phyloP scores from a whole-genome alignment of 129 eudicot genomes.

The Heracleum sosnowskyi region DNA sequence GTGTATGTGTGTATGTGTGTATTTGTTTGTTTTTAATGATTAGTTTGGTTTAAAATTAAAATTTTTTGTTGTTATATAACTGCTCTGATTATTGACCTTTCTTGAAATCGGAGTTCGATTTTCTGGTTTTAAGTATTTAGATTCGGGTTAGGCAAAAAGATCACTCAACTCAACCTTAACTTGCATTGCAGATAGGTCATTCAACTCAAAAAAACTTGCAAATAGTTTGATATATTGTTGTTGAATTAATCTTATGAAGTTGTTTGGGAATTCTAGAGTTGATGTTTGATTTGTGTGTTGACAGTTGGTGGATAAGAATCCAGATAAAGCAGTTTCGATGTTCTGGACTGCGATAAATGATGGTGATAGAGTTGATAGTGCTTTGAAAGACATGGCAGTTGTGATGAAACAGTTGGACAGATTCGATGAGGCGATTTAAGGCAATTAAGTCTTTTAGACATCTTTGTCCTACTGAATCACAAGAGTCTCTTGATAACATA shows the following conservation, averaged over 20 bases:
- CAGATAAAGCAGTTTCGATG: conserved; percentile 62
- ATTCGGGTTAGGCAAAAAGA: no score
- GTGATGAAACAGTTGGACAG: conserved; percentile 82
- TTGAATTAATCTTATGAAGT: not conserved
- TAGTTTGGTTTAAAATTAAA: not conserved
- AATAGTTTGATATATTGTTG: not conserved
- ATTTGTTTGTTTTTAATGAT: not conserved
- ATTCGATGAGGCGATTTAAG: conserved; percentile 81
- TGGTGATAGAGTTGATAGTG: conserved; percentile 91
- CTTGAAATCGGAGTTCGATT: not conserved
- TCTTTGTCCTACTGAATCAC: conserved; percentile 65
- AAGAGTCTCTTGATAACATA: conserved; percentile 74
- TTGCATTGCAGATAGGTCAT: no score
- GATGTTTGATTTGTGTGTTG: not conserved
- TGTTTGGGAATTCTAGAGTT: not conserved
- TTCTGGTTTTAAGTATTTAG: not conserved
- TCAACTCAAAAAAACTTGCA: no score
- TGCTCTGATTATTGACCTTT: not conserved
- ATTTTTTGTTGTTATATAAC: not conserved
- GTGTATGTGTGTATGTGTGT: not conserved
- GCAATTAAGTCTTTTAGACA: conserved; percentile 86
- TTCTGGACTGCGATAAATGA: conserved; percentile 88
- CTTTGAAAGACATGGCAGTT: conserved; percentile 88
- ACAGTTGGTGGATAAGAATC: conserved; percentile 75
- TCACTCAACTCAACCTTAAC: no score